phyloP scores from a whole-genome alignment of 1,139 yeast genomes.

The Williopsis jadinii region DNA sequence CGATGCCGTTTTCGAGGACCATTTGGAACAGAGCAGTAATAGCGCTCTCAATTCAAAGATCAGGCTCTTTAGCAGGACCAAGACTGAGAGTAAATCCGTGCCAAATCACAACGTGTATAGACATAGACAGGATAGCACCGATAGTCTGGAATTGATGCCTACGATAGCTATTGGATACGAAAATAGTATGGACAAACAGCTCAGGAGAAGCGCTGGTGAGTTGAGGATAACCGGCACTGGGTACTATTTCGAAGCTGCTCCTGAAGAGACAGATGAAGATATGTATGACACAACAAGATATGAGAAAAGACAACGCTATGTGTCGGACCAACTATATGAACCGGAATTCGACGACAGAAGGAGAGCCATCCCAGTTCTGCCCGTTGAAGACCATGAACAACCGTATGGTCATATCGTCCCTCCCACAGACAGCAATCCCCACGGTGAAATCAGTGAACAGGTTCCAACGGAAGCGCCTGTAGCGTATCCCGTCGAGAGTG shows the following conservation, averaged over 20 bases:
- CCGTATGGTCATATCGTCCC: no score
- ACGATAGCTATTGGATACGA: conserved; percentile 23
- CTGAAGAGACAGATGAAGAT: neutral
- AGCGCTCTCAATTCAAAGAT: neutral
- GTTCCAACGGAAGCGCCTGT: no score
- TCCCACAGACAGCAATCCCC: no score
- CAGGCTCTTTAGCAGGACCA: neutral
- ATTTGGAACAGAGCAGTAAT: neutral
- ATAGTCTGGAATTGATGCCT: conserved; percentile 20
- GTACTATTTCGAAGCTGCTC: conserved; percentile 13
- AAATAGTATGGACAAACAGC: conserved; percentile 15
- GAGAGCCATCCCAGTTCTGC: no score
- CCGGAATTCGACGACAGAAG: no score
- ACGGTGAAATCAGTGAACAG: no score
- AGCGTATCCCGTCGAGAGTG: neutral
- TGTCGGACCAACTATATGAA: no score
- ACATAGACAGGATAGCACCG: conserved; percentile 15
- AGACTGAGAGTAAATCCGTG: conserved; percentile 1
- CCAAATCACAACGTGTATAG: conserved; percentile 4
- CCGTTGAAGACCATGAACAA: no score
- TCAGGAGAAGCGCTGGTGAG: conserved; percentile 13
- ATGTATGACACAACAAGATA: no score
- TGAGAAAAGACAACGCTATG: no score
- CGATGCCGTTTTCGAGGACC: conserved; percentile 7
- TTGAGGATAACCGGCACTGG: conserved; percentile 20